Evolutionary conservation across 345 rosid genomes (phyloP), one percentile per base, ranked within the genome.

Genomic region (Murraya koenigii): DNA sequence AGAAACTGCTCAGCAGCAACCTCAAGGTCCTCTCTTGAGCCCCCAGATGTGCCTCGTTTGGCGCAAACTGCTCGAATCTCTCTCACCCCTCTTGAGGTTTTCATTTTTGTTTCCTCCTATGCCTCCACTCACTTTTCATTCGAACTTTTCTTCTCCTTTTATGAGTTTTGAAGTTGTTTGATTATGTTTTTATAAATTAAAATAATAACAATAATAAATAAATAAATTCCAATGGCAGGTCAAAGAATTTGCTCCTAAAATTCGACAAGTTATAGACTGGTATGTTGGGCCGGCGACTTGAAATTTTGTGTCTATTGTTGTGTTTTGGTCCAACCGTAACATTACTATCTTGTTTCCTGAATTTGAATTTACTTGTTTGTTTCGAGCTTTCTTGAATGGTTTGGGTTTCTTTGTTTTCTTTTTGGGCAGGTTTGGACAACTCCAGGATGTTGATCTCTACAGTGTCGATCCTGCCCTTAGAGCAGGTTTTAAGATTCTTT

Each of bases 31-130:
- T 84, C 79, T 80, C 91, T 91, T 82, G 82, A 84, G 77, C 89
- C 93, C 8, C 95, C 94, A 4, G 97, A 93, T 69, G 78, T 93
- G 11, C 75, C 88, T 41, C 89, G 86, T 75, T 82, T 93, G 75
- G 97, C 98, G 8, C 84, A 91, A 80, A 93, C 90, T 59, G 95
- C 98, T 79, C 91, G 97, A 69, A 93, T 94, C 79, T 90, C 95
- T 54, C 89, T 94, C 62, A 80, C 91, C 56, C 89, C 91, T 0
- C 59, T 65, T 0, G 95, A 94, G 92, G 97, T 92, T 41, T 52
- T 39, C 10, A 22, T 63, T 56, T 74, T 44, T 44, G 1, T 13
- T 44, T 44, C 13, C 17, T 13, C 49, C 19, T 33, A 6, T 73
- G 3, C 41, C 69, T 26, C 1, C 26, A 33, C 11, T 5, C 1